A percentile compares a stretch with the other conserved stretches of the same genome.
Evolutionary conservation across 768 basidiomycete species (phyloP).

Genomic region (Crassisporium funariophilum): DNA sequence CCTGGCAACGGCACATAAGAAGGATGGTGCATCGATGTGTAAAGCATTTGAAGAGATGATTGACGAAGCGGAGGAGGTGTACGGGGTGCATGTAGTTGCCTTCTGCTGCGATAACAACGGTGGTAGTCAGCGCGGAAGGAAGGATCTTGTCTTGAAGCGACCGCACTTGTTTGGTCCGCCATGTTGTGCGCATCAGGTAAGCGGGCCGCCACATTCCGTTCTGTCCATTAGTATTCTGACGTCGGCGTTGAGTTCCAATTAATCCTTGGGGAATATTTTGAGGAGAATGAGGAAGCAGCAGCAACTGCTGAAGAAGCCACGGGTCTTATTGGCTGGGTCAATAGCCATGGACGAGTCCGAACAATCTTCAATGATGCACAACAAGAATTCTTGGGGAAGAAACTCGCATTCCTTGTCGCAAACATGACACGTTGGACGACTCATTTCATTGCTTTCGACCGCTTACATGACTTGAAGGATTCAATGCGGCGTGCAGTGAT

Average conservation of each 20-base stretch:
- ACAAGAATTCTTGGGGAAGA: constrained; percentile 15
- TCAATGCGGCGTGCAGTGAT: constrained; percentile 22
- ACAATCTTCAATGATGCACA: constrained; percentile 26
- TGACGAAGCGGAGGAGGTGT: constrained; percentile 21
- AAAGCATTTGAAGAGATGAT: constrained; percentile 25
- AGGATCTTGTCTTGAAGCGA: constrained; percentile 19
- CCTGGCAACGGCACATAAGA: constrained; percentile 20
- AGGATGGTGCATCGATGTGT: constrained; percentile 28
- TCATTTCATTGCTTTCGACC: constrained; percentile 26
- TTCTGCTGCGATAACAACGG: constrained; percentile 29
- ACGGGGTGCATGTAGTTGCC: constrained; percentile 11
- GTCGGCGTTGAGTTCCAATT: constrained; percentile 28
- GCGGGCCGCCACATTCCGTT: background rate
- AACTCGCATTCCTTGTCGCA: constrained; percentile 25
- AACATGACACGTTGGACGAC: constrained; percentile 34
- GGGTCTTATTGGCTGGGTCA: constrained; percentile 25
- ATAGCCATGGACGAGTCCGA: constrained; percentile 25
- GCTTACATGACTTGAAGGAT: constrained; percentile 22
- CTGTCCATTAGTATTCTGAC: background rate
- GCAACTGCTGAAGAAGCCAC: constrained; percentile 26
- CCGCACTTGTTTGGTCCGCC: constrained; percentile 21
- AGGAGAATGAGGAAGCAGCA: constrained; percentile 17
- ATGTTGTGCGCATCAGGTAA: constrained; percentile 27
- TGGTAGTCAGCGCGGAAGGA: constrained; percentile 26
- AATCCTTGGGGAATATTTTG: constrained; percentile 26